Conservation (phyloP, 2,329 filamentous ascomycete species). For the Beauveria rudraprayagi region DNA sequence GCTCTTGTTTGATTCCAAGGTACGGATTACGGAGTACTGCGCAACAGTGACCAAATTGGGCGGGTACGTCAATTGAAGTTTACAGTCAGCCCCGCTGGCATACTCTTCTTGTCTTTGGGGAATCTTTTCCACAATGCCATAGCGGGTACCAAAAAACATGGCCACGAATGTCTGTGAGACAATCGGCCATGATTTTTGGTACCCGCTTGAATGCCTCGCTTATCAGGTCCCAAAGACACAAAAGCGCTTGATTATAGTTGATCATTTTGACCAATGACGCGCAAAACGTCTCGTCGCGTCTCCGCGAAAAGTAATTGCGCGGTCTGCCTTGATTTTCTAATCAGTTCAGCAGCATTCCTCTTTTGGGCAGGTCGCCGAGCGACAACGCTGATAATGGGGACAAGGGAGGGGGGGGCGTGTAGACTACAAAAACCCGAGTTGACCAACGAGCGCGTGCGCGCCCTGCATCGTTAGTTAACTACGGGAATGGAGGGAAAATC, state of each 20-base stretch:
- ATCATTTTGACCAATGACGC: too few relatives aligned
- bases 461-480: too few relatives aligned
- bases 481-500: too few relatives aligned
- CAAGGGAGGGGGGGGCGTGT: not conserved
- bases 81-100: not conserved
- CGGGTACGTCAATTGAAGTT: not conserved
- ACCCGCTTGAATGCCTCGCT: too few relatives aligned
- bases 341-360: not conserved
- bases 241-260: too few relatives aligned
- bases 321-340: not conserved
- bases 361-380: not conserved
- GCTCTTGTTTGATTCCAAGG: not conserved
- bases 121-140: too few relatives aligned
- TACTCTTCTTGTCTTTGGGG: conserved; percentile 15
- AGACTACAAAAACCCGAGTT: not conserved
- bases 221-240: too few relatives aligned
- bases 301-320: not conserved
- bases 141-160: too few relatives aligned
- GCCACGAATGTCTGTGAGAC: too few relatives aligned
- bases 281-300: too few relatives aligned
- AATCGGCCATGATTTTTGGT: too few relatives aligned
- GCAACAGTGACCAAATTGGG: not conserved
- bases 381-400: not conserved
- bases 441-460: too few relatives aligned
- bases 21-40: not conserved